Percentiles rank a stretch among this genome's conserved stretches.
Evolutionary conservation across 805 yeast species (phyloP).

Genomic region (Candida morakotiae): DNA sequence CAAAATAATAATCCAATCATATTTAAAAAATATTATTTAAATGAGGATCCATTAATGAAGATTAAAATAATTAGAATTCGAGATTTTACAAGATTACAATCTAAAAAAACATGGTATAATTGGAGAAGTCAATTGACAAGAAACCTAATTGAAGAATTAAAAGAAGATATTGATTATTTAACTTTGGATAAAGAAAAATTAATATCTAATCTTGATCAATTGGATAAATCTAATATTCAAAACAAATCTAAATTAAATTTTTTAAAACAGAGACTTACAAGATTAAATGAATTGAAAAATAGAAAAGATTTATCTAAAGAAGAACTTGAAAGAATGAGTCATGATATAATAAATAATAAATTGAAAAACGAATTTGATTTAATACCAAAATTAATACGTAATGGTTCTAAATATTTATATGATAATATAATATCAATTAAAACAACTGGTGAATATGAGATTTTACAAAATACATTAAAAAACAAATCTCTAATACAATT

Average conservation of each 20-base stretch:
- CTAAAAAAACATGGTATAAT: constrained; percentile 55
- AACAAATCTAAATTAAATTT: neutral
- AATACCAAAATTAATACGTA: neutral
- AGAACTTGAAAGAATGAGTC: constrained; percentile 13
- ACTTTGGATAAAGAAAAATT: constrained; percentile 9
- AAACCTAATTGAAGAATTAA: constrained; percentile 37
- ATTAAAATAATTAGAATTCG: constrained; percentile 49
- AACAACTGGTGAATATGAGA: neutral
- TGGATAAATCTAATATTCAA: neutral
- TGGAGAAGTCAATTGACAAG: constrained; percentile 55
- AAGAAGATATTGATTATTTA: constrained; percentile 8
- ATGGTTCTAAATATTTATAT: neutral
- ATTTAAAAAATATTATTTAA: constrained; percentile 44
- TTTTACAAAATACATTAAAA: neutral
- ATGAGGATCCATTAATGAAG: constrained; percentile 36
- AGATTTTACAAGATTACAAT: constrained; percentile 47
- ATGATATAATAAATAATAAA: constrained; percentile 8
- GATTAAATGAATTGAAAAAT: neutral
- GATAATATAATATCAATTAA: neutral
- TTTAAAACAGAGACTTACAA: neutral
- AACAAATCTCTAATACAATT: constrained; percentile 1
- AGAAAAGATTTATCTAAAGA: constrained; percentile 1
- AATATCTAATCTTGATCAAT: neutral
- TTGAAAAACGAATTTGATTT: constrained; percentile 11
- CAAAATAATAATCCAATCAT: constrained; percentile 45